Base-by-base conservation (phyloP, 2,329 filamentous ascomycete genomes). In the Pseudogymnoascus destructans region DNA sequence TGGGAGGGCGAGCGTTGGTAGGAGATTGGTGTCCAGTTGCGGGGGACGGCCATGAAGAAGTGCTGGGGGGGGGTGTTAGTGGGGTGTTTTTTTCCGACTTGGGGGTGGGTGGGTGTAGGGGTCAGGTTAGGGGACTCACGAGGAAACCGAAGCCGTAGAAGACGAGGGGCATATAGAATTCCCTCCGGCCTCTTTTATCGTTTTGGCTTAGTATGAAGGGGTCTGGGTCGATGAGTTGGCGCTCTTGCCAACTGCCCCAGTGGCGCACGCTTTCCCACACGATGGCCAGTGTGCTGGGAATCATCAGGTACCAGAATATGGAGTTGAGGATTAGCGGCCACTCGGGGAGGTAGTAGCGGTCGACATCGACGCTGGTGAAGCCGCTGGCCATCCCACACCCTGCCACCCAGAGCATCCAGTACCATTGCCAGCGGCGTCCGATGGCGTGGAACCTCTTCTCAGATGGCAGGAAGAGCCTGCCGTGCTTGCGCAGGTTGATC, bases 211-310 rank as follows among this genome's bases (percentile, higher is more conserved):
- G 75, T 7, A 76, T 69, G 62, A 84, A 87, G 0, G 82, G 80
- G 66, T 90, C 81, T 1, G 80, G 79, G 65, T 91, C 87, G 61
- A 85, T 74, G 63, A 79, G 82, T 66, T 89, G 85, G 57, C 86
- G 77, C 71, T 90, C 85, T 72, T 84, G 80, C 84, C 85, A 90
- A 62, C 84, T 87, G 56, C 85, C 86, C 86, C 87, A 91, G 70
- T 89, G 86, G 13, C 87, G 77, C 3, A 85, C 80, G 27, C 80
- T 82, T 67, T 92, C 87, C 87, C 87, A 92, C 1, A 87, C 80
- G 30, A 82, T 68, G 1, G 84, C 85, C 66, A 87, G 73, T 40
- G 79, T 77, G 19, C 79, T 78, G 61, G 84, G 79, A 59, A 87
- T 77, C 73, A 86, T 79, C 54, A 90, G 70, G 64, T 77, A 85